Conservation (phyloP, 2,329 filamentous ascomycete genomes). For the Fusarium xylarioides region DNA sequence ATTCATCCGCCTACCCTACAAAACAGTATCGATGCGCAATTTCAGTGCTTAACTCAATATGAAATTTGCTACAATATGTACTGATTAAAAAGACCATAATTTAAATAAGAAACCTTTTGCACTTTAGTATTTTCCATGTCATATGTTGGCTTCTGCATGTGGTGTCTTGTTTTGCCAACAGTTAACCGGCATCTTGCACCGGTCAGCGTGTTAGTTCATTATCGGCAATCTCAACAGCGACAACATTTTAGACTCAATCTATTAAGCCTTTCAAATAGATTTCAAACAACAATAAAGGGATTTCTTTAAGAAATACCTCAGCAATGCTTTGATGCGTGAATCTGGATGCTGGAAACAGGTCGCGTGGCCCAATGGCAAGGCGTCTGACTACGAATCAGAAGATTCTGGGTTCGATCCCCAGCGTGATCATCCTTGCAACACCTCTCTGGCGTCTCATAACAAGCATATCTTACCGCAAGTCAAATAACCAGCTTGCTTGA, state of each 20-base stretch:
- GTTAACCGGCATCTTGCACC: background rate
- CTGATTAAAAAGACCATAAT: background rate
- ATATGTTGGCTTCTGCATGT: accelerated
- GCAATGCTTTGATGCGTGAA: no score
- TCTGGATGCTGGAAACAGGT: background rate
- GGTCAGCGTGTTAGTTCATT: accelerated
- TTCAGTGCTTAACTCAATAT: no score
- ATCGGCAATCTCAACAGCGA: accelerated
- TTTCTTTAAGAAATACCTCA: no score
- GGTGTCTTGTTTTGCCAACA: accelerated
- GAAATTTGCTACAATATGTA: accelerated
- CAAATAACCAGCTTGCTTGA: no score
- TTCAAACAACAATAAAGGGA: accelerated
- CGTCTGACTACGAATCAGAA: slow-evolving; percentile 36
- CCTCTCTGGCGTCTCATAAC: background rate
- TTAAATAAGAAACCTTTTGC: background rate
- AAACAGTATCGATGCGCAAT: background rate
- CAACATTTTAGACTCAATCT: accelerated
- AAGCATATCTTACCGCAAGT: accelerated
- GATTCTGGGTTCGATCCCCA: slow-evolving; percentile 35
- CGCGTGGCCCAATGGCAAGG: slow-evolving; percentile 34
- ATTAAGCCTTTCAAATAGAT: accelerated
- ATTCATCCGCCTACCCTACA: background rate
- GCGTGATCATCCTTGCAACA: slow-evolving; percentile 1
- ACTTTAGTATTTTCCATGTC: background rate